phyloP scores from a whole-genome alignment of 495 filamentous ascomycete species.

The Neurospora terricola region DNA sequence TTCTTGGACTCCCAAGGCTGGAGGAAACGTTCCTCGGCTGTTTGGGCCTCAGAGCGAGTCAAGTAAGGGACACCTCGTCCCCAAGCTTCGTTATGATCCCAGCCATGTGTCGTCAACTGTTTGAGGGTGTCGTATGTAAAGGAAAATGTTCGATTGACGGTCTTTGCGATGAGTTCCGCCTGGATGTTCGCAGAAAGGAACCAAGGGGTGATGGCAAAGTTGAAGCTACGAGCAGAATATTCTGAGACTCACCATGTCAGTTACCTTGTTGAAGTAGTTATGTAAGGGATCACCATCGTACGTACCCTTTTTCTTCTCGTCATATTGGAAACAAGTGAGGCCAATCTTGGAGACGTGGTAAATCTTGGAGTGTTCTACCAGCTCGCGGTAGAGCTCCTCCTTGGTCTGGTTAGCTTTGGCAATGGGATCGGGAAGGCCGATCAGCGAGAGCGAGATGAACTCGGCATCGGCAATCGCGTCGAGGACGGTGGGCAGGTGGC shows the following conservation, averaged over 20 bases:
- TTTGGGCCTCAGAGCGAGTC: background rate
- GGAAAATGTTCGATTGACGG: background rate
- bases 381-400: background rate
- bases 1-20: background rate
- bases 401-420: background rate
- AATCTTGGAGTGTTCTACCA: background rate
- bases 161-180: background rate
- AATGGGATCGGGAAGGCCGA: background rate
- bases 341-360: background rate
- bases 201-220: background rate
- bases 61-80: background rate
- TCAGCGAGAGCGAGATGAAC: background rate
- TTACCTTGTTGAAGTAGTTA: background rate
- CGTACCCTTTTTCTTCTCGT: background rate
- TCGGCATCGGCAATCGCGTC: background rate
- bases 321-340: background rate
- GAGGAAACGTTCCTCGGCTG: background rate
- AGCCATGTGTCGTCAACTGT: background rate
- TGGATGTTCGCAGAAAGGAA: background rate
- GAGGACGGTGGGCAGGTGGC: background rate
- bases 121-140: background rate
- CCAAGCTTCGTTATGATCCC: background rate
- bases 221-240: background rate
- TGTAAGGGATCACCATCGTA: background rate
- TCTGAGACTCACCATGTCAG: background rate